Evolutionary conservation across 2,329 filamentous ascomycete genomes (phyloP).

Genomic region (Pseudogymnoascus sp.): DNA sequence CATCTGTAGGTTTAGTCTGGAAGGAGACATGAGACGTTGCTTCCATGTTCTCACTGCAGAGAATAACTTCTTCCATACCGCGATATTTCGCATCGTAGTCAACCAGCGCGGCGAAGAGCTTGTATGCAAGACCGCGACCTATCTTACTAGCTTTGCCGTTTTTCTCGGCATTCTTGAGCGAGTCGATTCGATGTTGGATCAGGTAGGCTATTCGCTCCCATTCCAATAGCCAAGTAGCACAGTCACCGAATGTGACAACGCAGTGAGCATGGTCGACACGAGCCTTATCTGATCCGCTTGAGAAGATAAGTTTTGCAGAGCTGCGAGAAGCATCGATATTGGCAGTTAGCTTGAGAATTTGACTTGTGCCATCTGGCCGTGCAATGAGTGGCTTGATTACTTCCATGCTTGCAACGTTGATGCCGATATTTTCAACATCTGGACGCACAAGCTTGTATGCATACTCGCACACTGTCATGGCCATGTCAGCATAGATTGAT

Average conservation of each 20-base stretch:
- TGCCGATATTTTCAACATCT: slow-evolving; percentile 44
- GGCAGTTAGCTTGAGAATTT: slow-evolving; percentile 52
- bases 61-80: slow-evolving; percentile 50
- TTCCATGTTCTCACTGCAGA: slow-evolving; percentile 39
- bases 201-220: slow-evolving; percentile 62
- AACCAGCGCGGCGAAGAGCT: slow-evolving; percentile 51
- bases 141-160: slow-evolving; percentile 63
- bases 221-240: slow-evolving; percentile 51
- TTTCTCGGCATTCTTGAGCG: slow-evolving; percentile 50
- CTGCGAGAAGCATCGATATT: slow-evolving; percentile 49
- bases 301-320: slow-evolving; percentile 47
- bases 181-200: slow-evolving; percentile 53
- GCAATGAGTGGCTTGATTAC: slow-evolving; percentile 62
- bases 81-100: slow-evolving; percentile 46
- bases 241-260: slow-evolving; percentile 52
- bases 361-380: slow-evolving; percentile 35
- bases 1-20: slow-evolving; percentile 40
- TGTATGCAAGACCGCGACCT: slow-evolving; percentile 69
- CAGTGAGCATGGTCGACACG: slow-evolving; percentile 54
- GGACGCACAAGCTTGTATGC: slow-evolving; percentile 56
- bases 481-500: slow-evolving; percentile 49
- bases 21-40: slow-evolving; percentile 37
- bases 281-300: slow-evolving; percentile 49
- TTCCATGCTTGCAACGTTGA: slow-evolving; percentile 59
- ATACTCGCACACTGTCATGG: slow-evolving; percentile 57